Percentiles rank a stretch among this genome's conserved stretches.
Conservation (phyloP, 2,329 filamentous ascomycete genomes). For the Claviceps sorghi region DNA sequence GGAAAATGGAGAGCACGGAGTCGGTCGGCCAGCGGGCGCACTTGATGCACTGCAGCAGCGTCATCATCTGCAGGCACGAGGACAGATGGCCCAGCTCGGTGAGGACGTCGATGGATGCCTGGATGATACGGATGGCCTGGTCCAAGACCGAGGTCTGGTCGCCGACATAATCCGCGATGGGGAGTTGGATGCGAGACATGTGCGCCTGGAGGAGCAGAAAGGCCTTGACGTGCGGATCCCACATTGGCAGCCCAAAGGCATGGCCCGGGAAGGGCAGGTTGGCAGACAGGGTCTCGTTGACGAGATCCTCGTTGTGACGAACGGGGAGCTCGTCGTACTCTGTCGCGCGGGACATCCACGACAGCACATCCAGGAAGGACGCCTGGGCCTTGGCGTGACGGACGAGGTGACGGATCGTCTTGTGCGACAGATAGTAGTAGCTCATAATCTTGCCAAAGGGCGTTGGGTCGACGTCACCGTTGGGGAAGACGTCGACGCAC, state of each 20-base stretch:
- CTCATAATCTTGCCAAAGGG: slow-evolving; percentile 96
- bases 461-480: slow-evolving; percentile 80
- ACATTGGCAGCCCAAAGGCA: slow-evolving; percentile 68
- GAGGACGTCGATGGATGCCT: slow-evolving; percentile 86
- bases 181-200: slow-evolving; percentile 82
- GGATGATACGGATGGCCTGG: slow-evolving; percentile 91
- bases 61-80: slow-evolving; percentile 68
- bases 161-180: slow-evolving; percentile 93
- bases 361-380: slow-evolving; percentile 66
- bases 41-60: slow-evolving; percentile 81
- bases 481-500: slow-evolving; percentile 70
- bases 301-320: slow-evolving; percentile 93
- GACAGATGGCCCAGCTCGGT: slow-evolving; percentile 75
- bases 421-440: slow-evolving; percentile 96
- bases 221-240: slow-evolving; percentile 96
- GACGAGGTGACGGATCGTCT: slow-evolving; percentile 77
- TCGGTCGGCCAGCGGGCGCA: slow-evolving; percentile 83
- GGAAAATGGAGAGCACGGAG: slow-evolving; percentile 62
- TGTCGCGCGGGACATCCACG: slow-evolving; percentile 84
- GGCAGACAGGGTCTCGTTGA: slow-evolving; percentile 78
- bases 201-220: slow-evolving; percentile 90
- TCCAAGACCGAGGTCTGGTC: slow-evolving; percentile 84
- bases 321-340: slow-evolving; percentile 98
- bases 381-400: slow-evolving; percentile 60
- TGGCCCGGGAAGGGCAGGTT: slow-evolving; percentile 53